Percentiles rank a stretch among this genome's conserved stretches.
These are phyloP conservation scores for Nepenthes alata DNA, from an alignment of 179 eudicot species.

Conservation along the genomic window DNA sequence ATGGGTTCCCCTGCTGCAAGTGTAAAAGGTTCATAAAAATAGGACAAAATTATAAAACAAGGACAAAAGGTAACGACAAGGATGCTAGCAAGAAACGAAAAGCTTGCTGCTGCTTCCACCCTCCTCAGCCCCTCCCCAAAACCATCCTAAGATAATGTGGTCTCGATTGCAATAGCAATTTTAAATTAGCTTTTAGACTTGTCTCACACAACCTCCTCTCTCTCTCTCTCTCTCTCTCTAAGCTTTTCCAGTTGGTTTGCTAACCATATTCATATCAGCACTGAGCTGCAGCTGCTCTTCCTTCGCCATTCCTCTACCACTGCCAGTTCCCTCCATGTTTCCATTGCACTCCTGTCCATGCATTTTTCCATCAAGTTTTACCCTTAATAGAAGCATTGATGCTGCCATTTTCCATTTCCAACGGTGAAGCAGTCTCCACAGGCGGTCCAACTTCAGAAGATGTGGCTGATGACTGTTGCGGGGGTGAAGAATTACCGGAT, in stretches of 20 bases:
- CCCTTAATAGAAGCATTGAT: neutral
- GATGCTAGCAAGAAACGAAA: neutral
- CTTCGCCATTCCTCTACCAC: neutral
- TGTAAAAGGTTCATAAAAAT: constrained; percentile 3
- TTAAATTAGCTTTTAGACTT: neutral
- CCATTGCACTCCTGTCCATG: constrained; percentile 7
- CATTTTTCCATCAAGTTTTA: neutral
- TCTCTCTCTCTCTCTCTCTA: neutral
- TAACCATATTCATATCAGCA: neutral
- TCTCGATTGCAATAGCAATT: constrained; percentile 2
- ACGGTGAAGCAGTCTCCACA: neutral
- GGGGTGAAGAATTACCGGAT: constrained; percentile 23
- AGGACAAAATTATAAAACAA: neutral
- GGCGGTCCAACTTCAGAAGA: constrained; percentile 1
- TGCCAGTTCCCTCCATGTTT: neutral
- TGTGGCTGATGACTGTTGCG: constrained; percentile 1
- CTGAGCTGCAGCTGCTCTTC: neutral
- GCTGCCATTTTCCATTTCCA: neutral
- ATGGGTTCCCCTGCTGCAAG: constrained; percentile 1
- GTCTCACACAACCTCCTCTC: neutral
- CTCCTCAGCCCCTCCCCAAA: neutral
- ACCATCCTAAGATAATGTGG: neutral
- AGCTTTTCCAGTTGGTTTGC: neutral
- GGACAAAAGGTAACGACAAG: neutral
- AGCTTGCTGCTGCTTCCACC: neutral